Base-by-base conservation (phyloP, 371 early-diverging fungal genomes). In the Nematocida ausubeli region DNA sequence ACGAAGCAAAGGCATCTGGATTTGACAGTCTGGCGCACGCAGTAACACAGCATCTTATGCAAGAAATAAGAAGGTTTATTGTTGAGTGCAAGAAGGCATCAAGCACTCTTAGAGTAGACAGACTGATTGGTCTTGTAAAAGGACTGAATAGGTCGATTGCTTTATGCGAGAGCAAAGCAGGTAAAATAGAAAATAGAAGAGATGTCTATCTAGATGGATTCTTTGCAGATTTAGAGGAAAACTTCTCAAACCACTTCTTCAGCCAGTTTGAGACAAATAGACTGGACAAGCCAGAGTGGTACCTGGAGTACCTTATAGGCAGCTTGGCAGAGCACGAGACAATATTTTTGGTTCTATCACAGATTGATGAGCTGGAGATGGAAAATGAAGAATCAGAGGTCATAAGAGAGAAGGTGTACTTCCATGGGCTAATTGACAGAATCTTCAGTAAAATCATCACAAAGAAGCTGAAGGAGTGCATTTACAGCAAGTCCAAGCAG, bases 251-350 rank as follows among this genome's bases (percentile, higher is more conserved):
- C 70, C 87, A 86, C 65, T 86, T 86, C 68, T 44, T 84, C 50
- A 67, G 81, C n/a, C 65, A 82, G 35, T 83, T 75, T 60, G 81
- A 83, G n/a, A 82, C 85, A 7, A 85, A 85, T 65, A 73, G 87
- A 60, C 55, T 86, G 28, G 87, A 86, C 60, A 85, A 83, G 68
- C 85, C 87, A 42, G 85, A 86, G 62, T 85, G 85, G 85, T 67
- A 82, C 39, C 70, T 84, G 44, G 75, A 82, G n/a, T 85, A 79
- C 69, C 60, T 86, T 42, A 26, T 57, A n/a, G 50, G 72, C 30
- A 65, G 79, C 47, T 16, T 80, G 30, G 32, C 64, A 6, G 80
- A 80, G 57, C 35, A 51, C 52, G 65, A 68, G 12, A 70, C 56
- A 32, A 44, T 81, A n/a, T 56, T 39, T 69, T 75, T 14, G 82